Evolutionary conservation across 352 stramenopile species (phyloP).

Genomic region (Phytophthora crassamura): DNA sequence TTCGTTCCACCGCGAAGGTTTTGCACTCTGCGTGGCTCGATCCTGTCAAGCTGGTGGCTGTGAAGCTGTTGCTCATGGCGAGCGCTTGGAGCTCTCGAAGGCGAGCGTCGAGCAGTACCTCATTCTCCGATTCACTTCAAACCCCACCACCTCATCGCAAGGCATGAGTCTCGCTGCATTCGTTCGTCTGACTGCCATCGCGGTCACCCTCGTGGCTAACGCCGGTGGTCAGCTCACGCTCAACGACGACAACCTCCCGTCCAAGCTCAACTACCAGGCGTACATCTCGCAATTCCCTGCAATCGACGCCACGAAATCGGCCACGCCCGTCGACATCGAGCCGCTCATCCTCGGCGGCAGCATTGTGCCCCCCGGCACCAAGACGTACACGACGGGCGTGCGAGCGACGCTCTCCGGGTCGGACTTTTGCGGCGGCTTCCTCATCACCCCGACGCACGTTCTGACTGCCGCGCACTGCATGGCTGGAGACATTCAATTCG

Average conservation of each 20-base stretch:
- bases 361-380: conserved; percentile 47
- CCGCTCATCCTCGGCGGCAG: conserved; percentile 51
- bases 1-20: conserved; percentile 11
- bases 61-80: not conserved
- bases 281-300: conserved; percentile 32
- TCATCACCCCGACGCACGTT: conserved; percentile 68
- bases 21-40: not conserved
- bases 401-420: conserved; percentile 39
- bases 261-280: conserved; percentile 40
- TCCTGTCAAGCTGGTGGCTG: not conserved
- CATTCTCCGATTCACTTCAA: conserved; percentile 30
- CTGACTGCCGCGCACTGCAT: conserved; percentile 72
- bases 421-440: conserved; percentile 62
- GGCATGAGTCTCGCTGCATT: conserved; percentile 27
- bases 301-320: conserved; percentile 13
- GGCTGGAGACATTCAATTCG: conserved; percentile 49
- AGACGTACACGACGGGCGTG: conserved; percentile 61
- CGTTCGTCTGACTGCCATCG: conserved; percentile 25
- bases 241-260: conserved; percentile 18
- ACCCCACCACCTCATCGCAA: not conserved
- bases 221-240: conserved; percentile 21
- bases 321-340: conserved; percentile 26
- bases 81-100: not conserved
- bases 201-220: conserved; percentile 25
- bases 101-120: not conserved